A percentile compares a stretch with the other conserved stretches of the same genome.
Evolutionary conservation across 192 early-diverging fungal species (phyloP).

Genomic region (Backusella morwellensis): DNA sequence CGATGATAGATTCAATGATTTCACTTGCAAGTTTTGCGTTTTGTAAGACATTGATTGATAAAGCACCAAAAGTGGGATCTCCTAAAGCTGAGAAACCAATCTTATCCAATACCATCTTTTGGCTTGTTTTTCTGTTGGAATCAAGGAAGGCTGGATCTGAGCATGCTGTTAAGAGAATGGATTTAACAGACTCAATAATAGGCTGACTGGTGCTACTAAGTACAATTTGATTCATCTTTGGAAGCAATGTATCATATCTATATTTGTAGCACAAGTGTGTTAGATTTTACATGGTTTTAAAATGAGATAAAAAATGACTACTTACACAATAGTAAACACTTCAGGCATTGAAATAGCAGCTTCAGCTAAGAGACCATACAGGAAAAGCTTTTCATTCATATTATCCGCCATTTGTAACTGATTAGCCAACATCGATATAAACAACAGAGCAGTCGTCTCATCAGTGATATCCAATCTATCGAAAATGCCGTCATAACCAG

Average conservation of each 20-base stretch:
- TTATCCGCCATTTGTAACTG: conserved; percentile 72
- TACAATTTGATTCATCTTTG: conserved; percentile 74
- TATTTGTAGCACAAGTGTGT: neutral
- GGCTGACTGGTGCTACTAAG: conserved; percentile 60
- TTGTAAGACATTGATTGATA: conserved; percentile 42
- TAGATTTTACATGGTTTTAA: conserved; percentile 1
- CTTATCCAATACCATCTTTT: conserved; percentile 50
- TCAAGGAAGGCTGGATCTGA: conserved; percentile 42
- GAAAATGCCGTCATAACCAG: conserved; percentile 63
- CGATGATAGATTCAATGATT: conserved; percentile 52
- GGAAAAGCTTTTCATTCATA: conserved; percentile 68
- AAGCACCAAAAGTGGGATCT: conserved; percentile 43
- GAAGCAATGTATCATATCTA: conserved; percentile 68
- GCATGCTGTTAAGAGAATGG: conserved; percentile 67
- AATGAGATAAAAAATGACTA: conserved; percentile 7
- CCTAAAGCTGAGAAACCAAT: conserved; percentile 50
- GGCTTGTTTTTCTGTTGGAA: conserved; percentile 37
- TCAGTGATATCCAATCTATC: conserved; percentile 63
- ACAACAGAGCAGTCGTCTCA: conserved; percentile 60
- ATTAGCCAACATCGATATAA: conserved; percentile 65
- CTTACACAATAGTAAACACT: conserved; percentile 72
- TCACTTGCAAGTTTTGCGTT: conserved; percentile 50
- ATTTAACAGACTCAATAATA: conserved; percentile 70
- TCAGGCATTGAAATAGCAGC: conserved; percentile 70
- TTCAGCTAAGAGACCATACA: conserved; percentile 78